Evolutionary conservation across 169 alveolate species (phyloP).

Genomic region (Plasmodium fragile): DNA sequence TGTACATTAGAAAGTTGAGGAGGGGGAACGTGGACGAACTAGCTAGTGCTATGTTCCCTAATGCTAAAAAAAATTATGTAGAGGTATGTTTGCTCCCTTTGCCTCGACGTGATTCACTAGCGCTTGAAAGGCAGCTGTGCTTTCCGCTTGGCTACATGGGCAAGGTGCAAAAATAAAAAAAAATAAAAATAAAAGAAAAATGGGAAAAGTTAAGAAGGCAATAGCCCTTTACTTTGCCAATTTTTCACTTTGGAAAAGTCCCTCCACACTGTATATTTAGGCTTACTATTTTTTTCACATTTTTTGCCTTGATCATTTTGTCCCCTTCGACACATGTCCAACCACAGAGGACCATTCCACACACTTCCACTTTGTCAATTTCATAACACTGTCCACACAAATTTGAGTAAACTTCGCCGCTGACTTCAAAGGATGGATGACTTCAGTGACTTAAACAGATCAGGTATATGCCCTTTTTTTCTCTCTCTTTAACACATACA

Average conservation of each 20-base stretch:
- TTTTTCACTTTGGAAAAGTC: neutral
- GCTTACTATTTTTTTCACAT: neutral
- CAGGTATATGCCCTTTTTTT: neutral
- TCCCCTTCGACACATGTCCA: neutral
- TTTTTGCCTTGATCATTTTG: neutral
- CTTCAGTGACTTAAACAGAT: neutral
- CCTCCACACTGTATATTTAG: neutral
- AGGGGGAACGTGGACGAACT: neutral
- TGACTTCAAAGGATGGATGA: neutral
- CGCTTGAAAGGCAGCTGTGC: neutral
- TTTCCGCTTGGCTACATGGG: neutral
- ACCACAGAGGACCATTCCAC: neutral
- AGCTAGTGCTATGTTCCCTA: neutral
- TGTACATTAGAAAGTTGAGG: neutral
- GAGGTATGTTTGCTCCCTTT: neutral
- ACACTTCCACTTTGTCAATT: neutral
- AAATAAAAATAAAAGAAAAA: neutral
- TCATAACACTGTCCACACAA: neutral
- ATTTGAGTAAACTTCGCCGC: neutral
- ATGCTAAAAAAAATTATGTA: neutral
- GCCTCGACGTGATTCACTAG: constrained; percentile 1
- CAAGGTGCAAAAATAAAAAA: neutral
- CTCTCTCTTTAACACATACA: neutral
- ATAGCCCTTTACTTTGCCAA: neutral
- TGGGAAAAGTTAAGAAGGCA: neutral